Evolutionary conservation across 352 stramenopile genomes (phyloP).

Genomic region (Phytopythium ostracodes): DNA sequence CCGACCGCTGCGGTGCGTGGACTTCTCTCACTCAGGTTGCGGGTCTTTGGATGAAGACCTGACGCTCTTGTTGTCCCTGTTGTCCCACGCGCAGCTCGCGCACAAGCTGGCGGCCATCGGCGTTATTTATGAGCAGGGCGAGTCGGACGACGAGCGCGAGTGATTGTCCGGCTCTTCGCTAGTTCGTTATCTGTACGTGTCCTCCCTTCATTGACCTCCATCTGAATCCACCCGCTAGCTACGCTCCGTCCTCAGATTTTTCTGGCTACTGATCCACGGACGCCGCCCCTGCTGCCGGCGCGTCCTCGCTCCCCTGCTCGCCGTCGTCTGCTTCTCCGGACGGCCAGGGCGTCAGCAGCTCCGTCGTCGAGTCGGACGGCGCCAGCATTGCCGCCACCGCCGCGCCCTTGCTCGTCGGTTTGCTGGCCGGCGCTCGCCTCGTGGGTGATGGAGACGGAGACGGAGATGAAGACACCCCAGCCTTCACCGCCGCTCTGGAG

Average conservation of each 20-base stretch:
- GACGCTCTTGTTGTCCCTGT: too few species aligned
- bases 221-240: background rate
- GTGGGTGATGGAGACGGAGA: background rate
- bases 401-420: background rate
- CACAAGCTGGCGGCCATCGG: conserved; percentile 57
- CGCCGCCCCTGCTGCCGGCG: too few species aligned
- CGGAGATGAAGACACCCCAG: too few species aligned
- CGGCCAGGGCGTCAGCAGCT: conserved; percentile 7
- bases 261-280: background rate
- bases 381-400: background rate
- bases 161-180: background rate
- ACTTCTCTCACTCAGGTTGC: background rate
- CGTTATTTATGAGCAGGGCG: conserved; percentile 38
- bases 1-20: conserved; percentile 48
- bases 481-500: background rate
- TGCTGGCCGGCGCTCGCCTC: background rate
- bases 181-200: background rate
- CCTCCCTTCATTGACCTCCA: background rate
- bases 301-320: background rate
- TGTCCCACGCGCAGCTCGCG: conserved; percentile 58
- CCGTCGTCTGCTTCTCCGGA: background rate
- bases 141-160: conserved; percentile 32
- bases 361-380: conserved; percentile 1
- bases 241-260: background rate
- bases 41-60: too few species aligned